Evolutionary conservation across 2,329 filamentous ascomycete genomes (phyloP), one percentile per base, ranked within the genome.

Genomic region (Trichophyton mentagrophytes): DNA sequence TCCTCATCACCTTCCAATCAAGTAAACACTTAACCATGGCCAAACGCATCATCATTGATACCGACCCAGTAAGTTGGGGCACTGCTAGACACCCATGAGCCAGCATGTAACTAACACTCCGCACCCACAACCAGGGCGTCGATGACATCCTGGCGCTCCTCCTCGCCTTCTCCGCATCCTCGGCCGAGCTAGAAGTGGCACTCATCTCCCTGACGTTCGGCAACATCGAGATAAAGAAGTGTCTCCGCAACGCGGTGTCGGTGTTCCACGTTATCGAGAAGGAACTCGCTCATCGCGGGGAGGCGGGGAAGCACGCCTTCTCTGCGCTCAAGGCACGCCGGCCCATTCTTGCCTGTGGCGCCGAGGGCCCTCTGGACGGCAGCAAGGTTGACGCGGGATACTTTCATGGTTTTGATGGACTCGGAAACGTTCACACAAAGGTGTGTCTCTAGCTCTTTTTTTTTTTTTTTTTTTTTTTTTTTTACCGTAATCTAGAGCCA

Each of bases 121-220:
- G 27, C 27, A 27, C 27, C 6, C 27, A 33, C 30, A 36, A 40
- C 9, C 46, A 78, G 76, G 90, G 92, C 64, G 87, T 93, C 67
- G 93, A 99, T 76, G 93, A 99, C 80, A 81, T 93, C 60, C 80
- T 97, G 64, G 92, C 90, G 53, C 82, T 97, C 72, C 80, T 99
- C 38, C 80, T 97, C 58, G 91, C 93, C 3, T 82, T 97, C 63
- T 87, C 90, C 59, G 85, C 89, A 38, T 84, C 83, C 25, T 82
- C 87, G 0, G 88, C 95, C 66, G 92, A 97, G 70, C 79, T 97
- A 22, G 89, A 97, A 72, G 79, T 97, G 40, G 74, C 88, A 55
- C 81, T 97, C 73, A 80, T 99, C 61, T 95, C 90, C 1, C 81
- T 96, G 63, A 96, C 91, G 0, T 96, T 93, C 73, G 93, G 93